Percentiles rank a stretch among this genome's conserved stretches.
Conservation (phyloP, 306 rosid genomes). For the Begonia peltatifolia region DNA sequence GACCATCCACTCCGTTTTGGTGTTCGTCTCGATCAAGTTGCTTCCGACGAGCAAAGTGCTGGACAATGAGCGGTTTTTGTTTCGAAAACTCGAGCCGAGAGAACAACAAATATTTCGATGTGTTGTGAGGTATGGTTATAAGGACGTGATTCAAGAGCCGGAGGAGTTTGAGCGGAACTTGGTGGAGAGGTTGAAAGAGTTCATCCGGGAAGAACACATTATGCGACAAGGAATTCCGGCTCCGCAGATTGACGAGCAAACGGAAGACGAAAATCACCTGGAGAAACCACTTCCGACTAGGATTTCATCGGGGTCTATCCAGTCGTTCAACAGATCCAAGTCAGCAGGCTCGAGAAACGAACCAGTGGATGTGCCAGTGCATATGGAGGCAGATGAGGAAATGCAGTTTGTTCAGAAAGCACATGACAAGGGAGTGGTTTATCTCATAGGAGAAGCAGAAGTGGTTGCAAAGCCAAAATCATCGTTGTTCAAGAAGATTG, state of each 20-base stretch:
- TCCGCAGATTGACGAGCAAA: background rate
- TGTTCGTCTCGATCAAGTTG: constrained; percentile 57
- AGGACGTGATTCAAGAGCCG: constrained; percentile 28
- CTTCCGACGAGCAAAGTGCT: constrained; percentile 48
- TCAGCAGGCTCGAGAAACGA: constrained; percentile 14
- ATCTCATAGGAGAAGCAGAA: constrained; percentile 59
- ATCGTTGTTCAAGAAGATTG: constrained; percentile 45
- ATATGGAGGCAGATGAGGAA: constrained; percentile 33
- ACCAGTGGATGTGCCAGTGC: constrained; percentile 8
- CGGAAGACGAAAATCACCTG: background rate
- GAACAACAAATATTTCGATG: constrained; percentile 53
- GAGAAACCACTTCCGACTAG: constrained; percentile 7
- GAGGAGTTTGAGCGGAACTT: constrained; percentile 40
- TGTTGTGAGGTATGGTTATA: constrained; percentile 74
- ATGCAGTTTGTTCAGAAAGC: constrained; percentile 37
- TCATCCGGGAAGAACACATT: constrained; percentile 24
- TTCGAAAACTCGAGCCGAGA: constrained; percentile 47
- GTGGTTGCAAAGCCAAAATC: constrained; percentile 50
- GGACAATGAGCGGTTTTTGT: constrained; percentile 49
- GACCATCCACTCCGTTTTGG: constrained; percentile 53
- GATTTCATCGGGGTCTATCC: constrained; percentile 7
- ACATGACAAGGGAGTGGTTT: constrained; percentile 49
- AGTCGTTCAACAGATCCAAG: constrained; percentile 3
- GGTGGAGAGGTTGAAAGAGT: constrained; percentile 39
- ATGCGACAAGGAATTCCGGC: constrained; percentile 14